Evolutionary conservation across 192 early-diverging fungal species (phyloP).

Genomic region (Dissophora globulifera): DNA sequence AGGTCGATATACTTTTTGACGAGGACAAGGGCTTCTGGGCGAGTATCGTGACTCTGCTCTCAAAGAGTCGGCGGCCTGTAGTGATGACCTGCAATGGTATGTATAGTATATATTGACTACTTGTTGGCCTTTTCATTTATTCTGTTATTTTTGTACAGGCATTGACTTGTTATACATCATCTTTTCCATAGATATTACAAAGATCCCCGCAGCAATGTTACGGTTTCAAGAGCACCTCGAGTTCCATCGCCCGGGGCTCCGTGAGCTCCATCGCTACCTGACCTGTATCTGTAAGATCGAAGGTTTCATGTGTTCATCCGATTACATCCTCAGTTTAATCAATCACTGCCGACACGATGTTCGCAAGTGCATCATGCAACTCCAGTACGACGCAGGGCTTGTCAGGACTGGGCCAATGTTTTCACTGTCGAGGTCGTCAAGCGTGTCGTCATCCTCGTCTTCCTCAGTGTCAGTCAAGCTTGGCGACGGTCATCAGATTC

Average conservation of each 20-base stretch:
- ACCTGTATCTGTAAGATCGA: constrained; percentile 36
- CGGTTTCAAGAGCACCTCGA: constrained; percentile 47
- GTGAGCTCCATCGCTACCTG: constrained; percentile 31
- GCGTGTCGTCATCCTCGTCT: not conserved
- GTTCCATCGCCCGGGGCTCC: constrained; percentile 22
- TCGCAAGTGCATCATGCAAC: constrained; percentile 40
- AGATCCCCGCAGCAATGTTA: constrained; percentile 22
- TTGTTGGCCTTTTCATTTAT: no score
- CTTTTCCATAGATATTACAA: constrained; percentile 29
- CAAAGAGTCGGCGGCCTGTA: constrained; percentile 80
- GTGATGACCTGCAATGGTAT: constrained; percentile 85
- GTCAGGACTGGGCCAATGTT: not conserved
- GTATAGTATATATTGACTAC: no score
- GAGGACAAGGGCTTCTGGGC: constrained; percentile 85
- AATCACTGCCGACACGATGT: constrained; percentile 28
- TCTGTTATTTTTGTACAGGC: no score
- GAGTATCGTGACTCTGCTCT: constrained; percentile 72
- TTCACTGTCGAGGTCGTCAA: not conserved
- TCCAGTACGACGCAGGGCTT: constrained; percentile 43
- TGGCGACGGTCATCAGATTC: no score
- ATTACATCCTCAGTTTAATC: constrained; percentile 28
- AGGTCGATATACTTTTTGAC: constrained; percentile 84
- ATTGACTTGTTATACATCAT: not conserved
- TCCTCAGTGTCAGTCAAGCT: no score
- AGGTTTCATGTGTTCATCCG: constrained; percentile 40